Base-by-base conservation (phyloP, 1,139 yeast species). In the Magnusiomyces fungicola region DNA sequence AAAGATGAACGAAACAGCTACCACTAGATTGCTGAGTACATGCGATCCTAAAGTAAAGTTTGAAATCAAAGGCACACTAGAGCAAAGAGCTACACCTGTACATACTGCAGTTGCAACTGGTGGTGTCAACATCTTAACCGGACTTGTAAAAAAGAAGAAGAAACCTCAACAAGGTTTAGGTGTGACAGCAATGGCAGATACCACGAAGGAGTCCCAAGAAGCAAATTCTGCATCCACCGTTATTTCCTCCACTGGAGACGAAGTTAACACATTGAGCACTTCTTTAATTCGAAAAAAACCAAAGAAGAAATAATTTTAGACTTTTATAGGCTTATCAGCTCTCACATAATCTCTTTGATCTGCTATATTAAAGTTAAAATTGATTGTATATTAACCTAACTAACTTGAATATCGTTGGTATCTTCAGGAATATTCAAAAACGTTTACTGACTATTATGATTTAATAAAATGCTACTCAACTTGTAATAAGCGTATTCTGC, bases 1-100 rank as follows among this genome's bases (percentile, higher is more conserved):
- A 1, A 34, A 43, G 24, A 43, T 43, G 46, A 43, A 43, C 29
- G 14, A n/a, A 16, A 40, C 36, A n/a, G 46, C 46, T 12, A 23
- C 40, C 18, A 29, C 9, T n/a, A 21, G 25, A 16, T 33, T 43
- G 23, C 23, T 43, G 5, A 23, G 7, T 6, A 34, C 16, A 19
- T 14, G 21, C 6, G 38, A 34, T 14, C 6, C 16, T 6, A 34
- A 34, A 3, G 38, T 34, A 23, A 5, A 18, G 23, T 34, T 34
- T 34, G 38, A 34, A n/a, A 34, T 34, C 38, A 34, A 16, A 18
- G 38, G 38, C 14, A 16, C 23, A 18, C 14, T 34, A 5, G 19
- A 34, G 34, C 46, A 32, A 7, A 30, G 18, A n/a, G 46, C 14
- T 4, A 18, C 33, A 10, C n/a, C 25, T 21, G 12, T 18, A 7